phyloP scores from a whole-genome alignment of 2,329 filamentous ascomycete species.

The Fulvia fulva region DNA sequence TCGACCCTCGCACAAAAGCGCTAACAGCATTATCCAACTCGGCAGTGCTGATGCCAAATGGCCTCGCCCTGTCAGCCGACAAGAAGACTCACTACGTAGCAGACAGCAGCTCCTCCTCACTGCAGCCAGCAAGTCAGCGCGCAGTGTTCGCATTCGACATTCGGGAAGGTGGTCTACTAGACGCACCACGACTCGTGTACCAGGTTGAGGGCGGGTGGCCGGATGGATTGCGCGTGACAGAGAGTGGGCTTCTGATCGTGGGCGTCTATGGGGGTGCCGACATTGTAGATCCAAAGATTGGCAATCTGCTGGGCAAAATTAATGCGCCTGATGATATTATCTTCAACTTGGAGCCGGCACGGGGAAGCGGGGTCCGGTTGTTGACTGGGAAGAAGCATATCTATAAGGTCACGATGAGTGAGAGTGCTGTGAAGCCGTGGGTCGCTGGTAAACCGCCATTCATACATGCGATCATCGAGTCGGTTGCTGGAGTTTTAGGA shows the following conservation, averaged over 20 bases:
- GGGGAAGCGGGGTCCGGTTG: constrained; percentile 18
- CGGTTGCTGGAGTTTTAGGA: not conserved
- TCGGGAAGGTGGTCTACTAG: constrained; percentile 3
- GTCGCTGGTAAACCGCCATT: not conserved
- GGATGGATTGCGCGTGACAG: constrained; percentile 20
- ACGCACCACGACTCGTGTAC: constrained; percentile 24
- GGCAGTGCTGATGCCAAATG: constrained; percentile 32
- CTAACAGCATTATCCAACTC: constrained; percentile 52
- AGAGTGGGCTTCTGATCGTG: constrained; percentile 16
- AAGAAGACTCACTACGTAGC: constrained; percentile 26
- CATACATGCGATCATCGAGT: not conserved
- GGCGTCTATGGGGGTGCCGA: constrained; percentile 20
- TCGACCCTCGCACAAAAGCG: constrained; percentile 47
- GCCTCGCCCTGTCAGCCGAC: constrained; percentile 23
- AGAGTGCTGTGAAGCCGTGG: constrained; percentile 4
- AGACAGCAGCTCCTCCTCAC: constrained; percentile 20
- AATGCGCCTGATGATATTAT: constrained; percentile 29
- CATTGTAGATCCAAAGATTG: constrained; percentile 23
- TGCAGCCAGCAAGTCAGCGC: constrained; percentile 33
- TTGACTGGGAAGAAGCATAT: constrained; percentile 21
- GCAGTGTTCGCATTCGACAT: constrained; percentile 34
- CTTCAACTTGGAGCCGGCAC: constrained; percentile 22
- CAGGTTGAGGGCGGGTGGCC: constrained; percentile 36
- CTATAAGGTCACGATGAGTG: constrained; percentile 22
- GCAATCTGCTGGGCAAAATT: constrained; percentile 52